Conservation (phyloP, 352 stramenopile genomes). For the Pythium rishiriense region DNA sequence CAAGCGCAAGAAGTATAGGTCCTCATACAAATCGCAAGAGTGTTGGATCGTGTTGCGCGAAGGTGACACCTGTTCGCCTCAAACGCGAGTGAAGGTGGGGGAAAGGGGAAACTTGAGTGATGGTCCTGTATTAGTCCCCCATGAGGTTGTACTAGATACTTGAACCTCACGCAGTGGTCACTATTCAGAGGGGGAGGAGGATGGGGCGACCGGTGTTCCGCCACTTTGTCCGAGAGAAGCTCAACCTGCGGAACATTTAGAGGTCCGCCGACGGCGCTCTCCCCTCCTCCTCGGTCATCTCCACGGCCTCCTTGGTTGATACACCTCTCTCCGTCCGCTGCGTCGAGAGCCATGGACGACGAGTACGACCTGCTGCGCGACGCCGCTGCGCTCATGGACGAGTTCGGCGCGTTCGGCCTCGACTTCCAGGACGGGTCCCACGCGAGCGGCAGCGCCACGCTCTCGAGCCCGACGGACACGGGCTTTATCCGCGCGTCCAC, state of each 20-base stretch:
- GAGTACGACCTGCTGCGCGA: constrained; percentile 28
- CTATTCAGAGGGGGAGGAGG: constrained; percentile 6
- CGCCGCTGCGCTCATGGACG: constrained; percentile 24
- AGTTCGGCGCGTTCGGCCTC: constrained; percentile 23
- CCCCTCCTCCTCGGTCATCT: neutral
- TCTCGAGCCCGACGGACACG: constrained; percentile 19
- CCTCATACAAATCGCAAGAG: constrained; percentile 21
- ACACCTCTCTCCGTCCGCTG: too few species aligned
- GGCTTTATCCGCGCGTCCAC: constrained; percentile 26
- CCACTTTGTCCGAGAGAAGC: neutral
- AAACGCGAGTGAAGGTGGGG: constrained; percentile 18
- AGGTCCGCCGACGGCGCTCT: too few species aligned
- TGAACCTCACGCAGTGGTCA: constrained; percentile 14
- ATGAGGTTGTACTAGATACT: neutral
- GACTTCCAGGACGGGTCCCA: constrained; percentile 17
- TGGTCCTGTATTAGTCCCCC: constrained; percentile 4
- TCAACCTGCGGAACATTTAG: neutral
- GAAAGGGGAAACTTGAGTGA: constrained; percentile 15
- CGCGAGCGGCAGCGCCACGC: neutral
- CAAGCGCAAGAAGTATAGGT: constrained; percentile 25
- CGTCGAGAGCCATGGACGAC: constrained; percentile 15
- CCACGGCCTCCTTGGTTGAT: neutral
- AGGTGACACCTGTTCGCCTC: constrained; percentile 4
- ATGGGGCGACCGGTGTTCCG: neutral
- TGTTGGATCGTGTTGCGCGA: constrained; percentile 7